phyloP scores from a whole-genome alignment of 805 yeast genomes.

The Candida namnaoensis region DNA sequence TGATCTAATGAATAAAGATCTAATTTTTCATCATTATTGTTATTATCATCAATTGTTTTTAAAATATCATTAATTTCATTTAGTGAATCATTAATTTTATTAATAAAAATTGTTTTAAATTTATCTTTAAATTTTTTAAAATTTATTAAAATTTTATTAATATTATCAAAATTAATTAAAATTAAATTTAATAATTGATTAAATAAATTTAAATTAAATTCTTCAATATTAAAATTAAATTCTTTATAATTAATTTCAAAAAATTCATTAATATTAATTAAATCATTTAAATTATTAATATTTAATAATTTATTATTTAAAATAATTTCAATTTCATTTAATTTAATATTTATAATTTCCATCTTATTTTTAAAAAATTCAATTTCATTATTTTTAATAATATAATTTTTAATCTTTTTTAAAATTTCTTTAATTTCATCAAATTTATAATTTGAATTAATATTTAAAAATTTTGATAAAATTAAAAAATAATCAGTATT shows the following conservation, averaged over 20 bases:
- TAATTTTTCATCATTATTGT: constrained; percentile 1
- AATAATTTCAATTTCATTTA: not conserved
- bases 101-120: not conserved
- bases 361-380: not conserved
- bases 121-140: not conserved
- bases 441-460: not conserved
- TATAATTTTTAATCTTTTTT: too few species aligned
- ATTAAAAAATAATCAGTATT: constrained; percentile 4
- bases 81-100: not conserved
- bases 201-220: not conserved
- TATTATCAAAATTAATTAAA: not conserved
- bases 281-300: not conserved
- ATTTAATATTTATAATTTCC: not conserved
- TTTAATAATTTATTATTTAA: not conserved
- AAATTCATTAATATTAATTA: not conserved
- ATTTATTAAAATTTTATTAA: not conserved
- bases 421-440: not conserved
- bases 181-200: not conserved
- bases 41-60: too few species aligned
- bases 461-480: not conserved
- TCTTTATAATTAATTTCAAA: not conserved
- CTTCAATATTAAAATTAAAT: not conserved
- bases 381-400: not conserved
- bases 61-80: not conserved
- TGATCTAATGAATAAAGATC: constrained; percentile 5